Evolutionary conservation across 192 early-diverging fungal species (phyloP).

Genomic region (Backusella psychrophila): DNA sequence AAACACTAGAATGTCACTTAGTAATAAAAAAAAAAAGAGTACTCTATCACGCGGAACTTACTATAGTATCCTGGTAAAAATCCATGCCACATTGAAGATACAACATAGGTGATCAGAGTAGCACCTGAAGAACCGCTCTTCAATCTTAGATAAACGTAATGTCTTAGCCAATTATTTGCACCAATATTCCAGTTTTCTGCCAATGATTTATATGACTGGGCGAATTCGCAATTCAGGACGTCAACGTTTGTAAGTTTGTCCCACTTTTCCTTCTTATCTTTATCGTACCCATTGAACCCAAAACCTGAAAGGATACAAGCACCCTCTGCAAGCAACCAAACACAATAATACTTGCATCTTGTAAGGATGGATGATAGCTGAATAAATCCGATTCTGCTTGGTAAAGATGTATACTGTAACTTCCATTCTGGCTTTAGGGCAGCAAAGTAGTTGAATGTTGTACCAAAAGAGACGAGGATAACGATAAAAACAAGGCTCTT

Average conservation of each 20-base stretch:
- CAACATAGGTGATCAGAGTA: slow-evolving; percentile 75
- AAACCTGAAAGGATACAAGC: slow-evolving; percentile 81
- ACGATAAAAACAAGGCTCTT: neutral
- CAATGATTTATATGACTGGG: slow-evolving; percentile 67
- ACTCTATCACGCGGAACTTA: slow-evolving; percentile 24
- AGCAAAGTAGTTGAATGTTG: neutral
- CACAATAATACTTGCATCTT: slow-evolving; percentile 82
- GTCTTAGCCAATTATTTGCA: slow-evolving; percentile 84
- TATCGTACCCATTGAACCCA: slow-evolving; percentile 70
- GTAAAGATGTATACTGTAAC: neutral
- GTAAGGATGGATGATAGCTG: slow-evolving; percentile 57
- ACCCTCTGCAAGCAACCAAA: slow-evolving; percentile 90
- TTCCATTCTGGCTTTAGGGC: neutral
- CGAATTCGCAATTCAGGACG: slow-evolving; percentile 65
- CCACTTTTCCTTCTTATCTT: slow-evolving; percentile 57
- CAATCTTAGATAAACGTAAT: slow-evolving; percentile 66
- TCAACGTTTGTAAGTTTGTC: slow-evolving; percentile 75
- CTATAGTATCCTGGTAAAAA: slow-evolving; percentile 86
- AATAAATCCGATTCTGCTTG: slow-evolving; percentile 44
- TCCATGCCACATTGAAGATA: slow-evolving; percentile 95
- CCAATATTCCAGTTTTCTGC: slow-evolving; percentile 89
- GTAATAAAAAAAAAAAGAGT: neutral
- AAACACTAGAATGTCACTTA: neutral
- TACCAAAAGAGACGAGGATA: neutral
- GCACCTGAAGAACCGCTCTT: slow-evolving; percentile 35